A percentile compares a stretch with the other conserved stretches of the same genome.
phyloP scores from a whole-genome alignment of 495 filamentous ascomycete genomes.

The Penicillium paradoxum region DNA sequence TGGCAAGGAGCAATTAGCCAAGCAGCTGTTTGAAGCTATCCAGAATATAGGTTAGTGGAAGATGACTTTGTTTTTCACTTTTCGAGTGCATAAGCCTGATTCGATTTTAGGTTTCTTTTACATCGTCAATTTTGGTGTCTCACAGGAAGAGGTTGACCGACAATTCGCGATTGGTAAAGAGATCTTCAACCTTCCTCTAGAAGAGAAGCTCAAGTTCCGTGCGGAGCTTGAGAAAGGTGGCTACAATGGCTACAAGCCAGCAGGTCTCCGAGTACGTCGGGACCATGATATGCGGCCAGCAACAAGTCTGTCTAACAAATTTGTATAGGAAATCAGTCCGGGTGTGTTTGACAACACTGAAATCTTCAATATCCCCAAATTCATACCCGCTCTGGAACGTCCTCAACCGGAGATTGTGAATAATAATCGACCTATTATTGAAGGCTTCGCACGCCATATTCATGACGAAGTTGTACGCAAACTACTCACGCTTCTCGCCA shows the following conservation, averaged over 20 bases:
- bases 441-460: conserved; percentile 42
- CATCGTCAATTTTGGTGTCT: conserved; percentile 45
- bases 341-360: conserved; percentile 49
- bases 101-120: conserved; percentile 41
- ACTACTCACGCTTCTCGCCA: conserved; percentile 44
- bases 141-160: conserved; percentile 43
- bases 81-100: background rate
- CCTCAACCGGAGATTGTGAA: conserved; percentile 40
- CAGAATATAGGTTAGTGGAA: conserved; percentile 9
- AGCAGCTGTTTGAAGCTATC: conserved; percentile 44
- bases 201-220: conserved; percentile 46
- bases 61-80: background rate
- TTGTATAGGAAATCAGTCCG: conserved; percentile 17
- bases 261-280: conserved; percentile 9
- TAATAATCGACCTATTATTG: conserved; percentile 38
- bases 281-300: background rate
- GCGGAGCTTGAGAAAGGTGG: conserved; percentile 43
- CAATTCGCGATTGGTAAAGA: conserved; percentile 49
- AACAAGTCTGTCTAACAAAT: conserved; percentile 4
- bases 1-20: conserved; percentile 46
- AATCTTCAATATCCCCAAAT: conserved; percentile 53
- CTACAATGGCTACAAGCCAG: conserved; percentile 36
- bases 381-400: conserved; percentile 37
- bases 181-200: conserved; percentile 44
- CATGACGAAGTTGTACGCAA: conserved; percentile 43